A percentile compares a stretch with the other conserved stretches of the same genome.
These are phyloP conservation scores for Lotmaria passim DNA, from an alignment of 208 protist species.

Conservation along the genomic window DNA sequence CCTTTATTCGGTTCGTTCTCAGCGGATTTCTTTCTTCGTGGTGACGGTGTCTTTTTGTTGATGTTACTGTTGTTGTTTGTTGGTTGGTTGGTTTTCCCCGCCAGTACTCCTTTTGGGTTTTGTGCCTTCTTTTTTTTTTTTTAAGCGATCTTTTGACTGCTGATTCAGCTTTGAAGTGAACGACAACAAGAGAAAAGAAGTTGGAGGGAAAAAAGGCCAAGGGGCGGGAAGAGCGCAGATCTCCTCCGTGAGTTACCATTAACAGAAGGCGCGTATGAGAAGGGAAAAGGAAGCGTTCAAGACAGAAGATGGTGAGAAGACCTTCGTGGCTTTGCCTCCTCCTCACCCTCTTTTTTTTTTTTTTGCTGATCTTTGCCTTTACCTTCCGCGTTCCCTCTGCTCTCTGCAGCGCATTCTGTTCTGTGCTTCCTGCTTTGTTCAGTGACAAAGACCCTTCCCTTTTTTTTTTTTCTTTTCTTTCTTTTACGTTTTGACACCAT, in stretches of 20 bases:
- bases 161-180: no score
- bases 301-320: not conserved
- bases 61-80: not conserved
- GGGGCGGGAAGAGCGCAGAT: not conserved
- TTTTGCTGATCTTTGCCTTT: not conserved
- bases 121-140: not conserved
- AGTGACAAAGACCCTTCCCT: not conserved
- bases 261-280: not conserved
- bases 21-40: no score
- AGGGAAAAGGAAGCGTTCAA: not conserved
- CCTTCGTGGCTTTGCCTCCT: not conserved
- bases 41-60: not conserved
- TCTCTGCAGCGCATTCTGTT: not conserved
- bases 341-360: slow-evolving; percentile 10
- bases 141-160: not conserved
- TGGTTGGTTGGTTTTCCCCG: not conserved
- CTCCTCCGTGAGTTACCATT: slow-evolving; percentile 6
- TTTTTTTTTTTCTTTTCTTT: not conserved
- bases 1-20: no score
- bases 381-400: not conserved
- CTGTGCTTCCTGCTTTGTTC: no score
- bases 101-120: not conserved
- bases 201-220: not conserved
- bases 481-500: slow-evolving; percentile 1
- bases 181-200: not conserved